Evolutionary conservation across 305 asterid genomes (phyloP).

Genomic region (Fraxinus latifolia): DNA sequence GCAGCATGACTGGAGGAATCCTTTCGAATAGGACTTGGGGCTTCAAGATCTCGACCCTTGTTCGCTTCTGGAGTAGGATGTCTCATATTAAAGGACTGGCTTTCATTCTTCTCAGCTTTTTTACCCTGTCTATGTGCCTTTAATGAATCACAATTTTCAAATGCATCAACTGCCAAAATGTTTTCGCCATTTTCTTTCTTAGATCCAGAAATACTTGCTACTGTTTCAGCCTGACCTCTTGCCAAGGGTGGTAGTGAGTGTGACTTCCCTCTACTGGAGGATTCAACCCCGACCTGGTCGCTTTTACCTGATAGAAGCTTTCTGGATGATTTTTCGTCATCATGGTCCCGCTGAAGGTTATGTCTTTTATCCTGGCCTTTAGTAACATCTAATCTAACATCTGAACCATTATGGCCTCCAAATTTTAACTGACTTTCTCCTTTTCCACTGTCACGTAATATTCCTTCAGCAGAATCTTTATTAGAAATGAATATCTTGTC

Average conservation of each 20-base stretch:
- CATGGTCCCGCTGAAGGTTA: conserved; percentile 39
- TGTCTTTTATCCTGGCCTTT: conserved; percentile 49
- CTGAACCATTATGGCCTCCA: conserved; percentile 38
- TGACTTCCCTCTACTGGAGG: conserved; percentile 48
- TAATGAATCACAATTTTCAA: conserved; percentile 38
- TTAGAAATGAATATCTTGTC: conserved; percentile 42
- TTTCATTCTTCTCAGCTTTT: conserved; percentile 38
- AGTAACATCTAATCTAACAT: conserved; percentile 20
- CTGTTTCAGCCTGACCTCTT: conserved; percentile 53
- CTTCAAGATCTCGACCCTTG: conserved; percentile 59
- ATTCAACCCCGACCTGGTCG: conserved; percentile 35
- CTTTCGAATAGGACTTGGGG: conserved; percentile 77
- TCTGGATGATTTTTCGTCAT: conserved; percentile 50
- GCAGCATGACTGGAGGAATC: conserved; percentile 85
- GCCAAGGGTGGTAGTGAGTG: conserved; percentile 70
- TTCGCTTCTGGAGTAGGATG: conserved; percentile 51
- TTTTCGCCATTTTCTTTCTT: conserved; percentile 54
- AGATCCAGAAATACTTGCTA: conserved; percentile 40
- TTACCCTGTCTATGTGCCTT: conserved; percentile 36
- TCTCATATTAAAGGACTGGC: conserved; percentile 31
- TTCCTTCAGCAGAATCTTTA: conserved; percentile 58
- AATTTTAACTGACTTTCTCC: conserved; percentile 42
- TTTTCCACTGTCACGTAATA: conserved; percentile 42
- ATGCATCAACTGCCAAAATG: conserved; percentile 30
- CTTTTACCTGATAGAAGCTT: conserved; percentile 23